Evolutionary conservation across 345 rosid genomes (phyloP).

Genomic region (Microcos paniculata): DNA sequence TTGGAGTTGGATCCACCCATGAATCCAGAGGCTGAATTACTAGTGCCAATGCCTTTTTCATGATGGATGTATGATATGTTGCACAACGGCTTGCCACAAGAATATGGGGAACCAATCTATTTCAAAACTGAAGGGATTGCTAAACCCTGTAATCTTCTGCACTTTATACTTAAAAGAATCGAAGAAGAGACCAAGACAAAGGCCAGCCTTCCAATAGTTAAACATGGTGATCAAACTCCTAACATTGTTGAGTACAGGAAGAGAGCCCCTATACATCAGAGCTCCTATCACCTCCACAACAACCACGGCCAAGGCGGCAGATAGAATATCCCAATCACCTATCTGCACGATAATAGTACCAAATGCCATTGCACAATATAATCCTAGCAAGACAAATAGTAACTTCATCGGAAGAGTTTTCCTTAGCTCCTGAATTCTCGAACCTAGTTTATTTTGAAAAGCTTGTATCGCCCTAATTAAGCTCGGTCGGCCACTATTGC

Average conservation of each 20-base stretch:
- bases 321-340: conserved; percentile 99
- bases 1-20: background rate
- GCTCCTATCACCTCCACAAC: too few relatives aligned
- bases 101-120: conserved; percentile 26
- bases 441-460: conserved; percentile 49
- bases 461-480: conserved; percentile 56
- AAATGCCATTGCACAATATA: conserved; percentile 84
- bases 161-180: too few relatives aligned
- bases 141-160: conserved; percentile 25
- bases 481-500: too few relatives aligned
- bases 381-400: conserved; percentile 84
- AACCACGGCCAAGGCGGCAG: too few relatives aligned
- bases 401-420: conserved; percentile 69
- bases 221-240: too few relatives aligned
- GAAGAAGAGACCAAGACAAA: too few relatives aligned
- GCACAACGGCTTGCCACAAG: conserved; percentile 4
- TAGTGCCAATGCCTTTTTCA: background rate
- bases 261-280: too few relatives aligned
- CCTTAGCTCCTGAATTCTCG: conserved; percentile 56
- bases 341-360: conserved; percentile 90
- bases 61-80: too few relatives aligned
- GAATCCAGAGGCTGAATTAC: background rate
- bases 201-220: too few relatives aligned
- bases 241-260: too few relatives aligned
- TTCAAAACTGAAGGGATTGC: conserved; percentile 26